A percentile compares a stretch with the other conserved stretches of the same genome.
Conservation (phyloP, 768 basidiomycete species). For the Hydnum rufescens region DNA sequence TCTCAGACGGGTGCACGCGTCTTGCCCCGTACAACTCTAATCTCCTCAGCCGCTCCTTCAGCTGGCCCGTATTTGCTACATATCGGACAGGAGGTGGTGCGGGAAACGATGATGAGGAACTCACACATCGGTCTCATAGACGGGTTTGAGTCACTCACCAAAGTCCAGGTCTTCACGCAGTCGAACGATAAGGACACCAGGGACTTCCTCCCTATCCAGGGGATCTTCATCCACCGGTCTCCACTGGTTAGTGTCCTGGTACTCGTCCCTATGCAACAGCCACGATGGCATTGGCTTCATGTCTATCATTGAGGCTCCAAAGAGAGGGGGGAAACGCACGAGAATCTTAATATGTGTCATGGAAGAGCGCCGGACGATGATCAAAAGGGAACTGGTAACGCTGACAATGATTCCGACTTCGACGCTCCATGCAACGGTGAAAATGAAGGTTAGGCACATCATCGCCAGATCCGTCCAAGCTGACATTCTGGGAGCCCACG, state of each 20-base stretch:
- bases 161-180: slow-evolving; percentile 86
- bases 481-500: slow-evolving; percentile 35
- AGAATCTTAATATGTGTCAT: slow-evolving; percentile 80
- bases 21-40: slow-evolving; percentile 48
- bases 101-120: background rate
- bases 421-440: slow-evolving; percentile 77
- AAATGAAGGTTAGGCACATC: slow-evolving; percentile 72
- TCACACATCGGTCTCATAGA: background rate
- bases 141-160: slow-evolving; percentile 27
- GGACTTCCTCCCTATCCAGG: slow-evolving; percentile 48
- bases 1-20: slow-evolving; percentile 75
- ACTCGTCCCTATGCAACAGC: slow-evolving; percentile 43
- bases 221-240: slow-evolving; percentile 64
- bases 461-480: slow-evolving; percentile 83
- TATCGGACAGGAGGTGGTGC: background rate
- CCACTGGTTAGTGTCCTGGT: slow-evolving; percentile 77
- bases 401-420: slow-evolving; percentile 87
- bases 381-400: slow-evolving; percentile 65
- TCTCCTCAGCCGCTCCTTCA: slow-evolving; percentile 39
- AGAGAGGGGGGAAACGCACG: slow-evolving; percentile 23
- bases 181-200: slow-evolving; percentile 71
- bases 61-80: slow-evolving; percentile 79
- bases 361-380: slow-evolving; percentile 81
- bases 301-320: background rate
- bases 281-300: background rate